Evolutionary conservation across 2,329 filamentous ascomycete species (phyloP).

Genomic region (Penicillium sp.): DNA sequence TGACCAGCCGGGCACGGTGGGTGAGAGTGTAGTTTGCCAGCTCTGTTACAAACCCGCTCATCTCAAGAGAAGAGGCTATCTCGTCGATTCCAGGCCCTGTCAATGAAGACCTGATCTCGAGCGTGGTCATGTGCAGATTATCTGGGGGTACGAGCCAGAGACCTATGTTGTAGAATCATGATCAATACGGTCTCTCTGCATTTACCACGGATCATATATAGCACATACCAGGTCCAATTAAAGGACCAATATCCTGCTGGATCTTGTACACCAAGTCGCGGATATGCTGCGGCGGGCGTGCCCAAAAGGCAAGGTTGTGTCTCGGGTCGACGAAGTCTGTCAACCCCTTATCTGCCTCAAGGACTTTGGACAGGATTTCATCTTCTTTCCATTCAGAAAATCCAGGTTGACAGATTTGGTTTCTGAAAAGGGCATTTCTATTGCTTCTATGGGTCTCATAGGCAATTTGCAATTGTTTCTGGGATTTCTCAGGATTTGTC

Average conservation of each 20-base stretch:
- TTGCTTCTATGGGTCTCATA: conserved; percentile 73
- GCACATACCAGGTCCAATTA: conserved; percentile 64
- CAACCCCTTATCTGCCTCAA: conserved; percentile 58
- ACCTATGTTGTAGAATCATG: conserved; percentile 47
- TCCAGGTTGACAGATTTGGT: conserved; percentile 65
- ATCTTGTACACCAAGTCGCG: conserved; percentile 65
- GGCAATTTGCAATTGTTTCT: conserved; percentile 56
- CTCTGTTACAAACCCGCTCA: conserved; percentile 49
- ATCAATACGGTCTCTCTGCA: background rate
- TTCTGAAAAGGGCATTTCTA: conserved; percentile 72
- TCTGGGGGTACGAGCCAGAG: conserved; percentile 83
- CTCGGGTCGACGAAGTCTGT: conserved; percentile 71
- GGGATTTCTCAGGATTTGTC: conserved; percentile 9
- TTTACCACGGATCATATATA: background rate
- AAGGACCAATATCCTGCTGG: conserved; percentile 63
- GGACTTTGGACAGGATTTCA: conserved; percentile 68
- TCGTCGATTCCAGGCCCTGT: conserved; percentile 65
- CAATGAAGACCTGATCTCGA: conserved; percentile 81
- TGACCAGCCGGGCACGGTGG: conserved; percentile 73
- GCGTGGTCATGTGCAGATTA: conserved; percentile 76
- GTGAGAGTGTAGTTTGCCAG: conserved; percentile 65
- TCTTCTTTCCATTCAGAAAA: conserved; percentile 75
- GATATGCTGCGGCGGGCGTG: conserved; percentile 72
- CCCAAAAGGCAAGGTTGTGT: conserved; percentile 86
- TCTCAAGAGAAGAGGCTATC: conserved; percentile 59